Percentiles rank a stretch among this genome's conserved stretches.
These are phyloP conservation scores for Phellinidium pouzarii DNA, from an alignment of 1,284 basidiomycete species.

Conservation along the genomic window DNA sequence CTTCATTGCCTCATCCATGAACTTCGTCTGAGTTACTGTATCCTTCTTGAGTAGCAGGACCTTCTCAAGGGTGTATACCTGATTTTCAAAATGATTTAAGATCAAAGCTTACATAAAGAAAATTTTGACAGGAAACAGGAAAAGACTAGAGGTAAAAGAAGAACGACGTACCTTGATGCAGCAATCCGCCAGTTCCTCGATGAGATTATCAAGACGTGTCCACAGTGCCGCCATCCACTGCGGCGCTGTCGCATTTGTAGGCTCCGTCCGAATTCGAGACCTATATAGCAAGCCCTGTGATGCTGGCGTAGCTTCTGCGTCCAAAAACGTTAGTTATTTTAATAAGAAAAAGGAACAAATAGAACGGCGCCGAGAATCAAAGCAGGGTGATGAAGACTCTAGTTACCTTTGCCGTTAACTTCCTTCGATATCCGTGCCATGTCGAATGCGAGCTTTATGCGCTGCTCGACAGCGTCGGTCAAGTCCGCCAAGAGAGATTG, in stretches of 20 bases:
- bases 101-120: not conserved
- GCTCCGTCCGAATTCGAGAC: constrained; percentile 78
- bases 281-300: constrained; percentile 54
- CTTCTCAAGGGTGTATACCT: constrained; percentile 94
- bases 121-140: not conserved
- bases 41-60: constrained; percentile 88
- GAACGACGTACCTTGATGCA: constrained; percentile 68
- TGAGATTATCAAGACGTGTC: constrained; percentile 73
- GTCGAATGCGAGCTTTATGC: constrained; percentile 82
- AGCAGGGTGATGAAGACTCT: constrained; percentile 17
- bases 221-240: constrained; percentile 82
- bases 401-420: constrained; percentile 73
- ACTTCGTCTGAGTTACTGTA: constrained; percentile 65
- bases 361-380: not conserved
- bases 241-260: constrained; percentile 73
- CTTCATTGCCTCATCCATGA: constrained; percentile 90
- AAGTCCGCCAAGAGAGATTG: constrained; percentile 75
- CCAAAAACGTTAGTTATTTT: not conserved
- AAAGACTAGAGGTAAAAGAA: not conserved
- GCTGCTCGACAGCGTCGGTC: constrained; percentile 75
- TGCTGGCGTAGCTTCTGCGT: constrained; percentile 35
- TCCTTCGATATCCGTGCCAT: constrained; percentile 80
- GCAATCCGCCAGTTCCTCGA: constrained; percentile 85
- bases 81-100: constrained; percentile 4
- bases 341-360: not conserved